Percentiles rank a stretch among this genome's conserved stretches.
Conservation (phyloP, 1,139 yeast species). For the Spathaspora sp. region DNA sequence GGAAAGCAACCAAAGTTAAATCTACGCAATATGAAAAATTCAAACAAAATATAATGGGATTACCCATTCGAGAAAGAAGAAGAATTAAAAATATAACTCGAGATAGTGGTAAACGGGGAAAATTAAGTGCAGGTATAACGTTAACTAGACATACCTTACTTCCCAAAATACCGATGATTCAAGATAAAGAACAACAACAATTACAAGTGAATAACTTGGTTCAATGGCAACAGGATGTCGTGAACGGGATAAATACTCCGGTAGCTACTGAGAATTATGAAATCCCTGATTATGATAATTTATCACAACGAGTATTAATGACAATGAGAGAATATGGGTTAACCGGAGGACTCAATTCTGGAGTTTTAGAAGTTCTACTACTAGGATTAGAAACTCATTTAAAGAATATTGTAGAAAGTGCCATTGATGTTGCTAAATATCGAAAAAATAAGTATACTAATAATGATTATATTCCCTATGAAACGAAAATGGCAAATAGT, state of each 20-base stretch:
- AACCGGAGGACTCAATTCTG: constrained; percentile 74
- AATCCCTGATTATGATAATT: constrained; percentile 74
- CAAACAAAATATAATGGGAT: constrained; percentile 82
- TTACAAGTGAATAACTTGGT: constrained; percentile 57
- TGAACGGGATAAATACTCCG: constrained; percentile 85
- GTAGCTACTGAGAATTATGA: constrained; percentile 77
- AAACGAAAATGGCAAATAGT: neutral
- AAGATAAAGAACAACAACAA: constrained; percentile 53
- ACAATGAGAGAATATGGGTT: constrained; percentile 89
- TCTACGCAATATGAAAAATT: constrained; percentile 74
- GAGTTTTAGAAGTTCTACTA: constrained; percentile 72
- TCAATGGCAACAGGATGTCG: constrained; percentile 92
- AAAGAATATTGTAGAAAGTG: constrained; percentile 69
- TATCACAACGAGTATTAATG: constrained; percentile 73
- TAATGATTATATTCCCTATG: constrained; percentile 29
- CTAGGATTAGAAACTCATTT: constrained; percentile 80
- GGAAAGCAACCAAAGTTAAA: constrained; percentile 46
- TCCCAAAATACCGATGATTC: constrained; percentile 85
- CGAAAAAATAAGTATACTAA: constrained; percentile 54
- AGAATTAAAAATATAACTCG: constrained; percentile 80
- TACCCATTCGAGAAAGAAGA: constrained; percentile 82
- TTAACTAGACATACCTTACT: constrained; percentile 81
- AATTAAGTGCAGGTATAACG: constrained; percentile 72
- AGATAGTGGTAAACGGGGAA: constrained; percentile 77
- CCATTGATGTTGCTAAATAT: constrained; percentile 70